Evolutionary conservation across 768 basidiomycete species (phyloP).

Genomic region (Lactifluus rugatus): DNA sequence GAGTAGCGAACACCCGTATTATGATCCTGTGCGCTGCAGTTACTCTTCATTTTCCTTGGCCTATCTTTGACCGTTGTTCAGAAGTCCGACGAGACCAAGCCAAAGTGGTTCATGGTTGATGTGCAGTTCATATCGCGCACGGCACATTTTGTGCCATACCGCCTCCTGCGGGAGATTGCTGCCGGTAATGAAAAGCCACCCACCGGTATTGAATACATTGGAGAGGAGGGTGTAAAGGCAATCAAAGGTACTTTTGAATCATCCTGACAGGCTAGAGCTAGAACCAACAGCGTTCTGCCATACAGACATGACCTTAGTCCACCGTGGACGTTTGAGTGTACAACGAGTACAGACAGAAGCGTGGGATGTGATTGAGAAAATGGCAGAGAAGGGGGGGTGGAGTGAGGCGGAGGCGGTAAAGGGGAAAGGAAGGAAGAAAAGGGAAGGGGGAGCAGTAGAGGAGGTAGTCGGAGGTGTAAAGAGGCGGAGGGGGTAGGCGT

Average conservation of each 20-base stretch:
- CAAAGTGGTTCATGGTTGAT: slow-evolving; percentile 93
- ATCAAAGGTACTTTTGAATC: slow-evolving; percentile 44
- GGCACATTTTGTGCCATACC: slow-evolving; percentile 65
- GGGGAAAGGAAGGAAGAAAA: neutral
- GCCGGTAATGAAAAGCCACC: slow-evolving; percentile 32
- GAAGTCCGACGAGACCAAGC: slow-evolving; percentile 70
- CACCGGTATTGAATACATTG: slow-evolving; percentile 56
- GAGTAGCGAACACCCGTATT: slow-evolving; percentile 64
- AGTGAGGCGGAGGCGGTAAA: slow-evolving; percentile 30
- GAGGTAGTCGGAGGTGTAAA: neutral
- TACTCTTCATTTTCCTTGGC: neutral
- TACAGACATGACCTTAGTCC: slow-evolving; percentile 69
- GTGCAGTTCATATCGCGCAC: slow-evolving; percentile 57
- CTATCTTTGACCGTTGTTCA: slow-evolving; percentile 24
- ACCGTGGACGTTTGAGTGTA: slow-evolving; percentile 76
- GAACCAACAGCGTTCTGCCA: neutral
- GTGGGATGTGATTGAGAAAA: slow-evolving; percentile 47
- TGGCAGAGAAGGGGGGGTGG: slow-evolving; percentile 78
- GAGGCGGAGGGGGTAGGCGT: neutral
- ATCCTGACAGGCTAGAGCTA: neutral
- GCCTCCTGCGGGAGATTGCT: slow-evolving; percentile 60
- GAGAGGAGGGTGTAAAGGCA: slow-evolving; percentile 46
- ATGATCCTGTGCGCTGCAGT: slow-evolving; percentile 45
- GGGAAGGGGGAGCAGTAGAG: neutral
- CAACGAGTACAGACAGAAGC: slow-evolving; percentile 63